Base-by-base conservation (phyloP, 2,329 filamentous ascomycete genomes). In the Akanthomyces uredinophilus region DNA sequence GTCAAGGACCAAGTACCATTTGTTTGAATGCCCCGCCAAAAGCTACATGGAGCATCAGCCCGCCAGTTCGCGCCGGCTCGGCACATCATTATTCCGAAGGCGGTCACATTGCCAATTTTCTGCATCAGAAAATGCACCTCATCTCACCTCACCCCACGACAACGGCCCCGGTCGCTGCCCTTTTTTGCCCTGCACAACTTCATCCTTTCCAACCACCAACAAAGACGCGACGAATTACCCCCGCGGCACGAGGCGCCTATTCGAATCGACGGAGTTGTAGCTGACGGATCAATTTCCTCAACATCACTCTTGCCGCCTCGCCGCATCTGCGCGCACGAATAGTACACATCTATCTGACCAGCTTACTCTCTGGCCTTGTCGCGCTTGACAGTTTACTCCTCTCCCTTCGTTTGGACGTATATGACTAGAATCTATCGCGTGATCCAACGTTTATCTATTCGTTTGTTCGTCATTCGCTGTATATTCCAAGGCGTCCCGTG, bases 71-170 rank as follows among this genome's bases (percentile, higher is more conserved):
- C n/a, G n/a, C 29, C 56, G 56, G 10, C 11, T 6, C n/a, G 56
- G 56, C 56, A 32, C 35, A 59, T 51, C n/a, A 11, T 59, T 59
- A 5, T 35, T 59, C 56, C 56, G 56, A 51, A 51, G 35, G 37
- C 56, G 46, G 56, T 59, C 56, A 59, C 56, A 59, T 59, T 59
- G 46, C 47, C 53, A 37, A 32, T 43, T 59, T 51, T 59, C 37
- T 50, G 32, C 41, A 50, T 41, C 18, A 37, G 50, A 59, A 59
- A 51, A 27, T 35, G 46, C 22, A 51, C 41, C 54, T 24, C 27
- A 37, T 11, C 13, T 32, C 55, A 50, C 46, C 46, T 32, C 55
- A 50, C 56, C 46, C 44, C 56, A 50, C 44, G 24, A 22, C 29
- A 37, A 29, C 5, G n/a, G 22, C 46, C 56, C 46, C 24, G 18